Conservation (phyloP, 73 alveolate species). For the Paramecium octaurelia region DNA sequence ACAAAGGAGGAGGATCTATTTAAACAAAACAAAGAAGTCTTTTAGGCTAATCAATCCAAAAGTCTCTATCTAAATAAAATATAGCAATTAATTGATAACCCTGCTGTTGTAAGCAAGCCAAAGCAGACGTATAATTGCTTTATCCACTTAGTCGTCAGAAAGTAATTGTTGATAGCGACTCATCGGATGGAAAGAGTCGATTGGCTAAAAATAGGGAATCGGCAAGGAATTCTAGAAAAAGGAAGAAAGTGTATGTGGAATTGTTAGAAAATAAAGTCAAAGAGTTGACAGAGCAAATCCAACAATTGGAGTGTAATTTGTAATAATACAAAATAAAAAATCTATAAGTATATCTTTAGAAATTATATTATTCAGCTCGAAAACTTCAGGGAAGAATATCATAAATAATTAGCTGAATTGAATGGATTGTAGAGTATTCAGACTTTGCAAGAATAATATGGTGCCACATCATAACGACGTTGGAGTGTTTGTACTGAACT, state of each 20-base stretch:
- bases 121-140: not conserved
- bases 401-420: not conserved
- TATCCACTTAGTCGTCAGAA: not conserved
- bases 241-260: constrained; percentile 70
- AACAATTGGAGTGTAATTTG: not conserved
- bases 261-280: constrained; percentile 61
- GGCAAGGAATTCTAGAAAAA: constrained; percentile 76
- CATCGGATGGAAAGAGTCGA: not conserved
- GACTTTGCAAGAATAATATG: not conserved
- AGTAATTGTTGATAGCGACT: not conserved
- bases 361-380: not conserved
- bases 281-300: not conserved
- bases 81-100: not conserved
- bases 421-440: not conserved
- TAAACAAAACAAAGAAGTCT: not conserved
- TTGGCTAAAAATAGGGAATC: constrained; percentile 73
- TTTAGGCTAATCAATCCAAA: not conserved
- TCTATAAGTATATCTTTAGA: not conserved
- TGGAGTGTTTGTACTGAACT: constrained; percentile 4
- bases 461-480: not conserved
- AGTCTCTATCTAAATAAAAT: not conserved
- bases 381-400: not conserved
- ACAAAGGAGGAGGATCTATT: not conserved
- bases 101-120: not conserved
- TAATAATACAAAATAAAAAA: not conserved